Evolutionary conservation across 768 basidiomycete species (phyloP).

Genomic region (Leucocoprinus leucothites): DNA sequence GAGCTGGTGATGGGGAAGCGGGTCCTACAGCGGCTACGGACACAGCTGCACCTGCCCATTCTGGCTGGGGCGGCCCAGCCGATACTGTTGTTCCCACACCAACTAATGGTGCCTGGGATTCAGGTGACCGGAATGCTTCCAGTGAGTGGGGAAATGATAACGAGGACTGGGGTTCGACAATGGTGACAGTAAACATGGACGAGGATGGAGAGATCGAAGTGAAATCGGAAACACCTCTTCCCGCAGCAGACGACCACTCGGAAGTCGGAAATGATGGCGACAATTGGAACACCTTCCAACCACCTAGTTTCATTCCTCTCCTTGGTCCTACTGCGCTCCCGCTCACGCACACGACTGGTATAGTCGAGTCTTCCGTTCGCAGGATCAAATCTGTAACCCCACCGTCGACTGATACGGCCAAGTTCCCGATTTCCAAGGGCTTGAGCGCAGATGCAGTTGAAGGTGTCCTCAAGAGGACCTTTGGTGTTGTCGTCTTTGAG

Average conservation of each 20-base stretch:
- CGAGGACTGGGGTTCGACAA: neutral
- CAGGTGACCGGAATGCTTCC: constrained; percentile 3
- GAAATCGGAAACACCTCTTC: neutral
- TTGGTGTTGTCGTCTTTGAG: constrained; percentile 34
- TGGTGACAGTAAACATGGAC: neutral
- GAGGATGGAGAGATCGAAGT: constrained; percentile 6
- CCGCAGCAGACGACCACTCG: neutral
- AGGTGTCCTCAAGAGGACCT: constrained; percentile 30
- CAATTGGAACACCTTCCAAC: constrained; percentile 20
- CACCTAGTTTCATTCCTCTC: constrained; percentile 23
- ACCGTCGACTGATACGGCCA: constrained; percentile 20
- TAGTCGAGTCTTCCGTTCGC: constrained; percentile 65
- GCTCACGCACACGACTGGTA: constrained; percentile 58
- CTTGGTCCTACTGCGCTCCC: constrained; percentile 59
- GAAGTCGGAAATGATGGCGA: neutral
- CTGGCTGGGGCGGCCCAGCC: neutral
- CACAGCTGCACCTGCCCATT: neutral
- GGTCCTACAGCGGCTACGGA: neutral
- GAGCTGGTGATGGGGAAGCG: constrained; percentile 2
- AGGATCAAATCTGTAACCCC: constrained; percentile 38
- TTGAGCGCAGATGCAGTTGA: constrained; percentile 32
- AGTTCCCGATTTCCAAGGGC: constrained; percentile 14
- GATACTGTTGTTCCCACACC: neutral
- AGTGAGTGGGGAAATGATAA: constrained; percentile 4
- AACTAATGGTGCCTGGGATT: constrained; percentile 1